Percentiles rank a stretch among this genome's conserved stretches.
Conservation (phyloP, 2,329 filamentous ascomycete genomes). For the Fusarium floridanum region DNA sequence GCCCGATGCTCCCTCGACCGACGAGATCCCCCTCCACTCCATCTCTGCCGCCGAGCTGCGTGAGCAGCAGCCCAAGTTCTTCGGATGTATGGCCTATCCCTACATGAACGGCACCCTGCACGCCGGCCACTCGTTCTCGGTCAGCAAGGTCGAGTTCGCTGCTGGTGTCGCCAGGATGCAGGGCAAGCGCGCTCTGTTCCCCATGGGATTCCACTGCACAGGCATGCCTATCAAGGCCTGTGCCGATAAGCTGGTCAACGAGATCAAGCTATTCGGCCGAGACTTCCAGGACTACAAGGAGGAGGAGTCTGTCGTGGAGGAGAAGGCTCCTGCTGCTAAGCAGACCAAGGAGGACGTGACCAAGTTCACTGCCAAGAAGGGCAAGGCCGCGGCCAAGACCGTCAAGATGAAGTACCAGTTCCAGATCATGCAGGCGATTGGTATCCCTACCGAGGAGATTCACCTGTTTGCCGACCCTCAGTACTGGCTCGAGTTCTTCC, state of each 20-base stretch:
- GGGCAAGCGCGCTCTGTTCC: constrained; percentile 88
- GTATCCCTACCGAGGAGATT: constrained; percentile 89
- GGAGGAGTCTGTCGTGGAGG: constrained; percentile 66
- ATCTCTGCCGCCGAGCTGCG: constrained; percentile 81
- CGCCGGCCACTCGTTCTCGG: constrained; percentile 92
- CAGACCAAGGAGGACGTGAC: constrained; percentile 84
- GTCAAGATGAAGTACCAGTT: constrained; percentile 96
- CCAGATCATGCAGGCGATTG: constrained; percentile 93
- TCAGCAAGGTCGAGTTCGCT: constrained; percentile 93
- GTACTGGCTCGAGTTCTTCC: constrained; percentile 94
- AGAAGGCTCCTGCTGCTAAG: constrained; percentile 68
- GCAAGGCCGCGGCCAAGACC: constrained; percentile 90
- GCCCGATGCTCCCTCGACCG: constrained; percentile 82
- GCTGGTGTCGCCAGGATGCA: constrained; percentile 90
- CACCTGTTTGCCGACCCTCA: constrained; percentile 92
- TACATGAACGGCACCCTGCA: constrained; percentile 93
- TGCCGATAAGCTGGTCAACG: constrained; percentile 92
- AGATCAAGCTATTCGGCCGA: constrained; percentile 89
- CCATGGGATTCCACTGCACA: constrained; percentile 91
- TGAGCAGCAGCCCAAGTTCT: constrained; percentile 89
- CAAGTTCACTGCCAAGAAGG: constrained; percentile 93
- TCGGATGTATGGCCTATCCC: constrained; percentile 68
- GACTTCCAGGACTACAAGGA: constrained; percentile 84
- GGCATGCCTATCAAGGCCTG: constrained; percentile 99
- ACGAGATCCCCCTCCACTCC: constrained; percentile 81